These are phyloP conservation scores for Suillus clintonianus DNA, from an alignment of 768 basidiomycete species.

Conservation along the genomic window DNA sequence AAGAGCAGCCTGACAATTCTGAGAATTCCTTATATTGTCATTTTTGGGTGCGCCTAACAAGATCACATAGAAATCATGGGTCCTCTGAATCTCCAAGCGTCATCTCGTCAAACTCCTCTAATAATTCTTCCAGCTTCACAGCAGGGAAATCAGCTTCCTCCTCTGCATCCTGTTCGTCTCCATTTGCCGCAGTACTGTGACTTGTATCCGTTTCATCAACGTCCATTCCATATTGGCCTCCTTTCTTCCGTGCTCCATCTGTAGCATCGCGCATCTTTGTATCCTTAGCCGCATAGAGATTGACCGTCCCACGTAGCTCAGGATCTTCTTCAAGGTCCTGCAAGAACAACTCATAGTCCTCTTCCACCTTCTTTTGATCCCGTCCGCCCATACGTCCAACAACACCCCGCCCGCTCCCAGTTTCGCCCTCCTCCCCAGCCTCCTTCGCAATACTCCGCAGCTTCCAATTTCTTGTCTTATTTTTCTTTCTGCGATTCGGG, in stretches of 20 bases:
- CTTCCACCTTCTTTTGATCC: slow-evolving; percentile 90
- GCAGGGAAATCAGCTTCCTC: slow-evolving; percentile 90
- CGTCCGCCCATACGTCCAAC: slow-evolving; percentile 88
- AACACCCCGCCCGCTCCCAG: slow-evolving; percentile 76
- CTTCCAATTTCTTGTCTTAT: slow-evolving; percentile 80
- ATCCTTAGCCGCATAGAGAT: slow-evolving; percentile 76
- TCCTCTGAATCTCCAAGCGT: slow-evolving; percentile 55
- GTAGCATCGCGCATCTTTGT: slow-evolving; percentile 51
- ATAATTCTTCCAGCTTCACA: slow-evolving; percentile 77
- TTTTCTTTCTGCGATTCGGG: slow-evolving; percentile 92
- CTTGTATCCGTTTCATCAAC: slow-evolving; percentile 52
- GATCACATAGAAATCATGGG: neutral
- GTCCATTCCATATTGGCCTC: slow-evolving; percentile 53
- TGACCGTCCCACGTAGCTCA: slow-evolving; percentile 84
- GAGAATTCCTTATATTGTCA: neutral
- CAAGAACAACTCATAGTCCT: slow-evolving; percentile 96
- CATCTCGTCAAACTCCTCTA: slow-evolving; percentile 93
- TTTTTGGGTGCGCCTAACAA: neutral
- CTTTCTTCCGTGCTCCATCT: slow-evolving; percentile 15
- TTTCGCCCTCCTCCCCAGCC: slow-evolving; percentile 84
- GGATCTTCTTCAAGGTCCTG: slow-evolving; percentile 93
- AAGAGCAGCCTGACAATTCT: neutral
- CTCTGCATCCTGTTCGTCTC: slow-evolving; percentile 47
- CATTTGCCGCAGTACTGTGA: slow-evolving; percentile 22
- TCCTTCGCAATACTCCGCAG: slow-evolving; percentile 92